Conservation (phyloP, 306 rosid genomes). For the Pterocarpus santalinus region DNA sequence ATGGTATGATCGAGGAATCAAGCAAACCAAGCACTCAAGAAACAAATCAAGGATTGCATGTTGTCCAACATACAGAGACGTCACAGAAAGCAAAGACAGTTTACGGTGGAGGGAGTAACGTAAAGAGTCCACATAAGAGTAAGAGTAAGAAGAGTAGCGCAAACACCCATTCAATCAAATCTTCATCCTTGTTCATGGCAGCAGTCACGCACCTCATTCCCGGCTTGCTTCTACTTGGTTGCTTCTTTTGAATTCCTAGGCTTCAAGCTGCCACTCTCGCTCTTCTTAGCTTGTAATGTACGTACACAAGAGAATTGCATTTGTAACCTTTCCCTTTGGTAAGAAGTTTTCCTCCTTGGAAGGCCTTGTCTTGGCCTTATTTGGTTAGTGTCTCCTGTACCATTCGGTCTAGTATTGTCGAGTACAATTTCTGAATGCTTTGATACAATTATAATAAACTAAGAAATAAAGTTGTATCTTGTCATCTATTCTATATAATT, state of each 20-base stretch:
- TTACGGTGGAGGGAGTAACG: constrained; percentile 54
- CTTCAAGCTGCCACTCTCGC: neutral
- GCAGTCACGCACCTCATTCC: constrained; percentile 37
- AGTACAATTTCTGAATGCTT: neutral
- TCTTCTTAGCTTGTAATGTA: neutral
- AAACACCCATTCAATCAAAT: constrained; percentile 36
- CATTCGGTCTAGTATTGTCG: neutral
- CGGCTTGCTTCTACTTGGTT: constrained; percentile 46
- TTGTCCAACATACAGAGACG: constrained; percentile 26
- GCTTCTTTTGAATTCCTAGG: constrained; percentile 41
- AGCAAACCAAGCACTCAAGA: constrained; percentile 41
- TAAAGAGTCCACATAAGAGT: constrained; percentile 46
- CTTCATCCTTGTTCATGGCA: constrained; percentile 45
- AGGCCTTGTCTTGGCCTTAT: neutral
- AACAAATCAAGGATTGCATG: constrained; percentile 43
- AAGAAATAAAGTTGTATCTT: neutral
- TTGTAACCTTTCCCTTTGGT: no score
- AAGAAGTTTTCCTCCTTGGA: neutral
- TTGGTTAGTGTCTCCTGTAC: neutral
- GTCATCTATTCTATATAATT: no score
- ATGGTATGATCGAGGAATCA: constrained; percentile 40
- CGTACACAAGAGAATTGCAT: neutral
- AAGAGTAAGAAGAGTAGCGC: constrained; percentile 30
- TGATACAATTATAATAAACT: neutral
- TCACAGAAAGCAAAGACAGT: constrained; percentile 43